Conservation (phyloP, 768 basidiomycete genomes). For the Podaxis sp. region DNA sequence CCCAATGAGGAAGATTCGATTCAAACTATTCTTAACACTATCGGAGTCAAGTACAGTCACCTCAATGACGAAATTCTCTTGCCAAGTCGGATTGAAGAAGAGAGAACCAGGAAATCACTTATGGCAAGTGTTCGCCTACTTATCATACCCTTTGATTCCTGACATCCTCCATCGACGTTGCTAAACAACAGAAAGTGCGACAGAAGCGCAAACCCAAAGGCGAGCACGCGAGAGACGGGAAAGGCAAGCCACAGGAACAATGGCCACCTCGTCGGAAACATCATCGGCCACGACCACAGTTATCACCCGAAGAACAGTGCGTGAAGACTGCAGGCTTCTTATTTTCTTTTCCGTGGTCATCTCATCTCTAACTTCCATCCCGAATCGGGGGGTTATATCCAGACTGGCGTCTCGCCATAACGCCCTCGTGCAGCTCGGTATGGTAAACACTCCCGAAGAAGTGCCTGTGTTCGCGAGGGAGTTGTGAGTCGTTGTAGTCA, state of each 20-base stretch:
- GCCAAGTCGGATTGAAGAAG: slow-evolving; percentile 65
- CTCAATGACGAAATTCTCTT: slow-evolving; percentile 67
- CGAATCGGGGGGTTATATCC: slow-evolving; percentile 1
- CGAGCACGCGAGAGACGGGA: slow-evolving; percentile 14
- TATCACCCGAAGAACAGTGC: slow-evolving; percentile 48
- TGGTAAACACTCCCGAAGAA: slow-evolving; percentile 49
- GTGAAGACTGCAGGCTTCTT: not conserved
- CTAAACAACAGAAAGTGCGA: slow-evolving; percentile 25
- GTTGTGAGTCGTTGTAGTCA: slow-evolving; percentile 46
- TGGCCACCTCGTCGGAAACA: slow-evolving; percentile 69
- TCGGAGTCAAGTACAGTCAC: slow-evolving; percentile 71
- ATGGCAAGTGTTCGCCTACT: slow-evolving; percentile 30
- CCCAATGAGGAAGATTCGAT: slow-evolving; percentile 40
- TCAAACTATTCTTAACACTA: slow-evolving; percentile 49
- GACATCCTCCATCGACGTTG: not conserved
- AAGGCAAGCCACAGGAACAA: slow-evolving; percentile 30
- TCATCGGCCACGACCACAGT: slow-evolving; percentile 40
- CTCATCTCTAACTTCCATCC: not conserved
- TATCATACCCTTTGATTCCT: not conserved
- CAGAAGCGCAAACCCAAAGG: slow-evolving; percentile 19
- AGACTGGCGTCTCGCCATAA: slow-evolving; percentile 53
- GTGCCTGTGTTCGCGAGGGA: slow-evolving; percentile 55
- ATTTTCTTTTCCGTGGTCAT: slow-evolving; percentile 4
- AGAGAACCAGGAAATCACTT: slow-evolving; percentile 50
- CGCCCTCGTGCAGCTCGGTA: slow-evolving; percentile 59